Evolutionary conservation across 139 green algal species (phyloP).

Genomic region (Picochlorum sp.): DNA sequence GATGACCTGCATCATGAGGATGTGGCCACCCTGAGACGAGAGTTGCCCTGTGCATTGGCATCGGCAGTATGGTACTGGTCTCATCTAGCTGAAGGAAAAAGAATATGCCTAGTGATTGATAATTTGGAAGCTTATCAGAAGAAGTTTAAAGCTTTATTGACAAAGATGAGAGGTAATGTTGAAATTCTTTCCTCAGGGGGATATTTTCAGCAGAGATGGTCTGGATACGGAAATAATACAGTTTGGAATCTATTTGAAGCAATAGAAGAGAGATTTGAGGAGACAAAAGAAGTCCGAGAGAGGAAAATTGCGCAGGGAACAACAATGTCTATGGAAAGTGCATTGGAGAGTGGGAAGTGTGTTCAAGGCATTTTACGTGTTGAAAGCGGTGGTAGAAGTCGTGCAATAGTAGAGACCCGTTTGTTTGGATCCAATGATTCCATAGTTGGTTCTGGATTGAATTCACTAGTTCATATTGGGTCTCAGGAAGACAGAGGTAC

Average conservation of each 20-base stretch:
- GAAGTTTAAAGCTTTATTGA: too few species aligned
- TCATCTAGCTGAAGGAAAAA: conserved; percentile 29
- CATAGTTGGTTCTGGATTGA: background rate
- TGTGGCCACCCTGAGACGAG: conserved; percentile 1
- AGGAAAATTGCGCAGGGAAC: too few species aligned
- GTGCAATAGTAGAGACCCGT: background rate
- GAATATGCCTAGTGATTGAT: too few species aligned
- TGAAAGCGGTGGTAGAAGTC: background rate
- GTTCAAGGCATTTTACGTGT: background rate
- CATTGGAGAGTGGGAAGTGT: background rate
- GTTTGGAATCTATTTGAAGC: too few species aligned
- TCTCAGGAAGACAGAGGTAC: background rate
- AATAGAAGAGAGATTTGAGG: too few species aligned
- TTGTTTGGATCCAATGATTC: background rate
- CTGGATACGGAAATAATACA: too few species aligned
- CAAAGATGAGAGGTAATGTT: too few species aligned
- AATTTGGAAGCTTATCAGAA: too few species aligned
- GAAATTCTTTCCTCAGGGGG: too few species aligned
- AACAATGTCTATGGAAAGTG: too few species aligned
- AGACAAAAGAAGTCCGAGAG: too few species aligned
- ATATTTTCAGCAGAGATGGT: too few species aligned
- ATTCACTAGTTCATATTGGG: background rate
- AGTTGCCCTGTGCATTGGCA: background rate
- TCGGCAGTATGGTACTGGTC: conserved; percentile 29
- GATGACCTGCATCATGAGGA: conserved; percentile 43